Evolutionary conservation across 1,284 basidiomycete genomes (phyloP), one percentile per base, ranked within the genome.

Genomic region (Uromyces viciae-fabae): DNA sequence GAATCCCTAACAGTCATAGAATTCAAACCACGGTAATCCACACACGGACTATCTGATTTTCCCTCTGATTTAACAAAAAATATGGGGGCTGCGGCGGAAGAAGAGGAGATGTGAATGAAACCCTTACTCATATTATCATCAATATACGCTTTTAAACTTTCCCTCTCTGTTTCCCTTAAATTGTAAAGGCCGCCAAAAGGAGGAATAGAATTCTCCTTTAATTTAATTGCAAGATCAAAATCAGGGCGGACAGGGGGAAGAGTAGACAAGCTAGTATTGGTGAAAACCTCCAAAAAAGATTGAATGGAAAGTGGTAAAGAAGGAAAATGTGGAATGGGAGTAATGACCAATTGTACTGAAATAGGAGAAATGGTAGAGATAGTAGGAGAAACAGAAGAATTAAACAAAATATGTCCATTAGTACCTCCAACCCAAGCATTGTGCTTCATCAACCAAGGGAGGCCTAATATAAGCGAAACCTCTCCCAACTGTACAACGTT

Each of bases 31-130:
- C 49, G 9, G 28, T 74, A 74, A n/a, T 74, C 71, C 4, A 74
- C 71, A 56, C 71, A 74, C 19, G 71, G 71, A 1, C 49, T 22
- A 28, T 52, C 31, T 17, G 46, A 25, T 49, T 74, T 82, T 25
- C 68, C 62, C 19, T n/a, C 49, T 80, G 79, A 75, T 81, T 74
- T 74, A 14, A 58, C 43, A 54, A 74, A 74, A 64, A 75, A 75
- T 25, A 64, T 64, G n/a, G 74, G 56, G 19, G 74, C 52, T 1
- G 54, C 74, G 19, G 36, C 74, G 14, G 74, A 56, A 25, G 74
- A 75, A 3, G 74, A 75, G 19, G 56, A 75, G 1, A 43, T 28
- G 7, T 28, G n/a, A 36, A 75, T 75, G 31, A 75, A 75, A 9
- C 74, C 74, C 31, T 75, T 75, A 42, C 5, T 8, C 19, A 75